Base-by-base conservation (phyloP, 2,329 filamentous ascomycete species). In the Fusarium equiseti region DNA sequence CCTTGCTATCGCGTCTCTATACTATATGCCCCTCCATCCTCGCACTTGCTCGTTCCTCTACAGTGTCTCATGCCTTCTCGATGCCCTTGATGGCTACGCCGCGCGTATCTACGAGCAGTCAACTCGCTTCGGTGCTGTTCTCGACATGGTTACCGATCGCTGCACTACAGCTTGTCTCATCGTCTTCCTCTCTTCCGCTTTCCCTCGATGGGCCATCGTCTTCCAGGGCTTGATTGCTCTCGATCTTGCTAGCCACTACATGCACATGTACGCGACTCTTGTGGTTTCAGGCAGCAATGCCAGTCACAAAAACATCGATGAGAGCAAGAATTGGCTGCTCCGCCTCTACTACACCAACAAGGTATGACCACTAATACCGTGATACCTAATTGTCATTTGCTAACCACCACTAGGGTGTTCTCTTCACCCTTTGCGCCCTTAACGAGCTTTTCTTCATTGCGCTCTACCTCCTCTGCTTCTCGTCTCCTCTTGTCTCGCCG, bases 1-100 rank as follows among this genome's bases (percentile, higher is more conserved):
- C 70, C 88, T 95, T 73, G 94, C 95, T 75, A 84, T 98, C 76
- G 93, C 92, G 50, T 98, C 96, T 29, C 90, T 99, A 73, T 97
- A 98, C 85, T 99, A 98, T 85, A 99, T 99, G 96, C 95, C 96
- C 54, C 89, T 98, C 57, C 96, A 99, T 81, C 95, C 95, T n/a
- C 92, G 95, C 76, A 97, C 95, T 40, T 98, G 95, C 84, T 95
- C 93, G 63, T 81, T 95, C 52, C 89, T 97, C 58, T 99, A 99
- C 86, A 95, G 91, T 79, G 84, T 99, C 63, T 98, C 95, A 27
- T 98, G 96, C 80, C 88, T 98, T 46, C 91, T 99, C 72, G 96
- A 99, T 80, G 96, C 95, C 48, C 88, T 98, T 70, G 96, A 99
- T 79, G 96, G 96, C 75, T 92, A 95, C 76, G 95, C 95, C n/a